Conservation (phyloP, 164 flowering plant genomes). For the Stephania cephalantha region DNA sequence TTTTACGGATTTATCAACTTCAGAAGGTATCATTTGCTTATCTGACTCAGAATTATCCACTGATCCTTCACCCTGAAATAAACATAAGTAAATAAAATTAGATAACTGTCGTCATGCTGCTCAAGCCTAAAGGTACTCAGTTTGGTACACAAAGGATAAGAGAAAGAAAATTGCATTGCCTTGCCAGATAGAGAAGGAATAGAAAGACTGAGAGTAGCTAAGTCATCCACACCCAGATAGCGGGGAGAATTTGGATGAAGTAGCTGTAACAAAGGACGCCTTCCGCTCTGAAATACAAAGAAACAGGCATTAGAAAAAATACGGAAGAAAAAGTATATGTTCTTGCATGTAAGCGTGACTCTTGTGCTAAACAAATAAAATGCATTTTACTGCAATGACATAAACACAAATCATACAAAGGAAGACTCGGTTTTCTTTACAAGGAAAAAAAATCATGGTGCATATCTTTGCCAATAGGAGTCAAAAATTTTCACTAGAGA, state of each 20-base stretch:
- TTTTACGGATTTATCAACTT: conserved; percentile 23
- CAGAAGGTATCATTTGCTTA: conserved; percentile 16
- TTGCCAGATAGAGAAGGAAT: conserved; percentile 58
- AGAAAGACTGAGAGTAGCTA: conserved; percentile 45
- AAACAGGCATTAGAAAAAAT: conserved; percentile 1
- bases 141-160: background rate
- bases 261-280: conserved; percentile 68
- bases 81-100: conserved; percentile 1
- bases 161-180: conserved; percentile 28
- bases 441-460: too few relatives aligned
- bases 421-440: too few relatives aligned
- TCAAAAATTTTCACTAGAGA: background rate
- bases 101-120: background rate
- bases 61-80: conserved; percentile 35
- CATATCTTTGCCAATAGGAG: too few relatives aligned
- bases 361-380: background rate
- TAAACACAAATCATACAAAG: too few relatives aligned
- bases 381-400: background rate
- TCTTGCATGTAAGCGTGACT: background rate
- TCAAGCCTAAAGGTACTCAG: background rate
- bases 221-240: conserved; percentile 68
- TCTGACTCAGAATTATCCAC: conserved; percentile 21
- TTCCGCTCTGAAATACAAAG: conserved; percentile 54
- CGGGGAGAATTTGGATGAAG: conserved; percentile 82
- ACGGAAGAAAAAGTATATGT: background rate